Base-by-base conservation (phyloP, 352 stramenopile genomes). In the Globisporangium alternatum region DNA sequence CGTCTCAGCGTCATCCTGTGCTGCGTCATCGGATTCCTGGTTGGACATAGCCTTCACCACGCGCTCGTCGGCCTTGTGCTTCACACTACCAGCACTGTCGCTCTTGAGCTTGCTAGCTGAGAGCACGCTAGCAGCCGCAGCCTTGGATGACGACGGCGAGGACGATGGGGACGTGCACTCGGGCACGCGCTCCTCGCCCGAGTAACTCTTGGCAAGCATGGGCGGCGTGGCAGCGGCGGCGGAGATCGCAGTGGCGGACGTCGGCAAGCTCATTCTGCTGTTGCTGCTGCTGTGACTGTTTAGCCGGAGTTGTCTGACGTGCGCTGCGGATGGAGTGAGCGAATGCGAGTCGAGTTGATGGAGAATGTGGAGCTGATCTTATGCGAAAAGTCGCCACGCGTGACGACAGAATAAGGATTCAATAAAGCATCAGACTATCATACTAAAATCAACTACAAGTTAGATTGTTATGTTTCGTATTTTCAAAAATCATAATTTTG, bases 141-240 rank as follows among this genome's bases (percentile, higher is more conserved):
- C 44, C 44, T 28, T 49, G 43, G 43, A 49, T 5, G 30, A 8
- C 37, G 30, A 41, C n/a, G 22, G 19, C 41, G 33, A 37, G 31
- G 56, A 25, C 21, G 35, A 44, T 9, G 58, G 58, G 5, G 60
- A 65, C 51, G 60, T 48, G 60, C 60, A 56, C 51, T 66, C 60
- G 1, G 60, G 60, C 51, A 44, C 51, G 51, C 60, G 60, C 60
- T 59, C 60, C 13, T 66, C 60, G 48, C 28, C 31, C 48, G 48
- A 28, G 47, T 57, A 33, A 48, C 59, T 58, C 59, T 65, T 65
- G 33, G 31, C 28, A 2, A 35, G 51, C 56, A 30, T 13, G 8
- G 30, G 21, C 43, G 56, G 17, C 43, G 43, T 22, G 7, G 51
- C 30, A 17, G 53, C 15, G 2, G 53, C 9, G 43, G 35, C 5